These are phyloP conservation scores for Ogataea ganodermae DNA, from an alignment of 805 yeast genomes.

Conservation along the genomic window DNA sequence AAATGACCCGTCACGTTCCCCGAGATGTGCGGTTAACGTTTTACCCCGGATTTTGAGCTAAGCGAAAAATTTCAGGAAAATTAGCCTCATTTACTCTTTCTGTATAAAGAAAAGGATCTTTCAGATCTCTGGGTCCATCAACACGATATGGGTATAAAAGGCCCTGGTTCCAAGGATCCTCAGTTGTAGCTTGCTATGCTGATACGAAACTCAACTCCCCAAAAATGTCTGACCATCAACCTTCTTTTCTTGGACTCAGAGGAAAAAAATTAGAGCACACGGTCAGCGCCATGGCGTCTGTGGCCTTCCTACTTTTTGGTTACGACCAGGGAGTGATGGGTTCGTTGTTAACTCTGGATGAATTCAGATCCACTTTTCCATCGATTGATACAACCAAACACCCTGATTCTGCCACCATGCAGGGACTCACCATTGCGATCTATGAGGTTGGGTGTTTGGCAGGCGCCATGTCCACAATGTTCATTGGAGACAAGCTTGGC, in stretches of 20 bases:
- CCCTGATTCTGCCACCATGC: constrained; percentile 38
- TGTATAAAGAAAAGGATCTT: neutral
- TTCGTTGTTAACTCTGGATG: constrained; percentile 24
- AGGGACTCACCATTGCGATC: constrained; percentile 50
- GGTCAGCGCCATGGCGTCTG: constrained; percentile 23
- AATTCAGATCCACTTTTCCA: constrained; percentile 24
- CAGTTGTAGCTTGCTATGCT: too few relatives aligned
- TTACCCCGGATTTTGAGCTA: neutral
- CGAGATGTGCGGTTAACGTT: too few relatives aligned
- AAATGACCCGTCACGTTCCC: too few relatives aligned
- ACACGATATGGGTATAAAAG: neutral
- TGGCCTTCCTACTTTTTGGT: constrained; percentile 46
- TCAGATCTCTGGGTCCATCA: neutral
- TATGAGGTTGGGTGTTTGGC: constrained; percentile 49
- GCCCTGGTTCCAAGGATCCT: neutral
- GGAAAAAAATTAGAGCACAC: constrained; percentile 20
- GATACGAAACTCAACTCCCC: neutral
- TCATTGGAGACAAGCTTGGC: constrained; percentile 42
- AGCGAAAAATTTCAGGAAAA: neutral
- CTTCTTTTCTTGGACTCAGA: constrained; percentile 15
- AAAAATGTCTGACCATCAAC: neutral
- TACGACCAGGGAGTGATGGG: constrained; percentile 57
- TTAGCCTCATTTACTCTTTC: neutral
- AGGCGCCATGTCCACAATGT: constrained; percentile 44
- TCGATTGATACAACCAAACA: constrained; percentile 21